Percentiles rank a stretch among this genome's conserved stretches.
Evolutionary conservation across 768 basidiomycete genomes (phyloP).

Genomic region (Tylopilus subfusipes): DNA sequence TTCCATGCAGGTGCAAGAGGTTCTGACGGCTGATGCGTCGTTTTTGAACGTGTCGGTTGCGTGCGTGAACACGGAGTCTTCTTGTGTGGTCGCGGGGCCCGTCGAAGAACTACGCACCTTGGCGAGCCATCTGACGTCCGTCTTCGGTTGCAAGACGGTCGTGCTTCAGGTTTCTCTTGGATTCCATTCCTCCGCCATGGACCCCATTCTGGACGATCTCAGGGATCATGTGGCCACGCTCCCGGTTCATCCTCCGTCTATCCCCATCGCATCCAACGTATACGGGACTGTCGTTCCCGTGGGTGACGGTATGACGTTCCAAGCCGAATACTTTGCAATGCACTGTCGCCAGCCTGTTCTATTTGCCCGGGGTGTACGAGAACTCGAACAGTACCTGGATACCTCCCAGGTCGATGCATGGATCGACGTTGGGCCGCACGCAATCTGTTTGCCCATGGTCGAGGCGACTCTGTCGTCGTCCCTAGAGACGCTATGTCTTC

Average conservation of each 20-base stretch:
- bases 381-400: slow-evolving; percentile 32
- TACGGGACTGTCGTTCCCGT: slow-evolving; percentile 49
- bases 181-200: slow-evolving; percentile 67
- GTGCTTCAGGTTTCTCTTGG: slow-evolving; percentile 56
- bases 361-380: slow-evolving; percentile 50
- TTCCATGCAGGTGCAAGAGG: slow-evolving; percentile 31
- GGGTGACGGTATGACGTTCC: slow-evolving; percentile 48
- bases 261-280: slow-evolving; percentile 65
- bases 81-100: slow-evolving; percentile 61
- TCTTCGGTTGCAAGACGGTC: slow-evolving; percentile 37
- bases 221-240: slow-evolving; percentile 36
- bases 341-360: slow-evolving; percentile 57
- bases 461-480: slow-evolving; percentile 29
- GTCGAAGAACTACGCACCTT: slow-evolving; percentile 41
- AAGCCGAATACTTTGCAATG: slow-evolving; percentile 49
- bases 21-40: slow-evolving; percentile 31
- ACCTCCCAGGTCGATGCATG: slow-evolving; percentile 40
- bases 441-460: slow-evolving; percentile 55
- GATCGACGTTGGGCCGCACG: slow-evolving; percentile 69
- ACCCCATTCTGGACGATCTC: slow-evolving; percentile 51
- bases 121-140: slow-evolving; percentile 37
- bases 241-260: slow-evolving; percentile 42
- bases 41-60: slow-evolving; percentile 47
- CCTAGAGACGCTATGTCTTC: slow-evolving; percentile 39
- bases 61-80: slow-evolving; percentile 57